A percentile compares a stretch with the other conserved stretches of the same genome.
Evolutionary conservation across 148 eudicot species (phyloP).

Genomic region (Heliosperma pusillum): DNA sequence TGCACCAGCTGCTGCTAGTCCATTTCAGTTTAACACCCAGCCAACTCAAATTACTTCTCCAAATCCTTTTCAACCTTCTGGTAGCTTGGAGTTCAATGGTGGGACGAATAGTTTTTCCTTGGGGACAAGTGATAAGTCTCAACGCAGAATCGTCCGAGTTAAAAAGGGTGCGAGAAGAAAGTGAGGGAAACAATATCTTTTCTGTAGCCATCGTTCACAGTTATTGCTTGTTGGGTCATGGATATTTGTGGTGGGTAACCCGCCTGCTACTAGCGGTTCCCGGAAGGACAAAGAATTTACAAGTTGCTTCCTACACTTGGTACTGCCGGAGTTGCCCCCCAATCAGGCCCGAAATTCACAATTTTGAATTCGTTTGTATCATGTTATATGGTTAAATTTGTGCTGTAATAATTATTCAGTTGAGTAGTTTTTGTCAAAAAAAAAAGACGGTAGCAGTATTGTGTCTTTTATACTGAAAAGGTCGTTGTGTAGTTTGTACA

Average conservation of each 20-base stretch:
- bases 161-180: slow-evolving; percentile 44
- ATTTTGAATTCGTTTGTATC: slow-evolving; percentile 9
- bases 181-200: slow-evolving; percentile 18
- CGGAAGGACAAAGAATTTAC: not conserved
- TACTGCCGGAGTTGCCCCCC: not conserved
- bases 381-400: not conserved
- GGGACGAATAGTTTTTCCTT: slow-evolving; percentile 67
- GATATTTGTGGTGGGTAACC: slow-evolving; percentile 2
- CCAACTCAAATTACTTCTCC: slow-evolving; percentile 47
- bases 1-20: slow-evolving; percentile 31
- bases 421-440: not conserved
- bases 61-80: slow-evolving; percentile 57
- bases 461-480: not conserved
- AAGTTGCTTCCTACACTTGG: not conserved
- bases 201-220: not conserved
- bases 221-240: not conserved
- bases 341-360: slow-evolving; percentile 8
- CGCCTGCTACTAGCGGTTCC: not conserved
- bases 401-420: slow-evolving; percentile 6
- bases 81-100: slow-evolving; percentile 58
- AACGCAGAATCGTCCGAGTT: slow-evolving; percentile 45
- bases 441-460: not conserved
- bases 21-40: slow-evolving; percentile 70
- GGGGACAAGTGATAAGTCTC: slow-evolving; percentile 69
- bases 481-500: slow-evolving; percentile 6